Evolutionary conservation across 2,329 filamentous ascomycete genomes (phyloP), one percentile per base, ranked within the genome.

Genomic region (Endoconidiophora laricicola): DNA sequence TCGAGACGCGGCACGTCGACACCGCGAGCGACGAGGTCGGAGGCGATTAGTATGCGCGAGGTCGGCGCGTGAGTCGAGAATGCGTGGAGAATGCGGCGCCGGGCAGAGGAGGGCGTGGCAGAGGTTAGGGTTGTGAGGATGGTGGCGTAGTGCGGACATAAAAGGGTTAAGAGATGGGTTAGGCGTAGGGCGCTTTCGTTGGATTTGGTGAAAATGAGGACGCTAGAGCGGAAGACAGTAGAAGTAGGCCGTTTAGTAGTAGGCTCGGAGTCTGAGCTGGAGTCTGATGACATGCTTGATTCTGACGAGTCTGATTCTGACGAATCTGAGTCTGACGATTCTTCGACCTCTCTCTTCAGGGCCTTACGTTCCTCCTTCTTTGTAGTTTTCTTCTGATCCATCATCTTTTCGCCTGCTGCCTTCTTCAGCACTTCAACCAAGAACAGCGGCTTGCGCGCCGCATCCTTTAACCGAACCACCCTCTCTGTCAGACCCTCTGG

Each of bases 1-100:
- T 80, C 79, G 44, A 96, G 74, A 44, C 76, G 73, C 1, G 78
- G 76, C 10, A 94, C 72, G 63, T 96, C 90, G 23, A 96, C 78
- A 58, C 90, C 91, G 55, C 90, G 83, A 2, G 87, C 86, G 1
- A 91, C 86, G n/a, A 93, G 81, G 61, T 96, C 90, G 0, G 91
- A 94, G 1, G 88, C 87, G 43, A 96, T 81, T 41, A 96, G 76
- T 44, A 94, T 78, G 5, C 79, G 79, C 23, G 84, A 64, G 52
- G 76, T 77, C 2, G 73, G 69, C 58, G 86, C 85, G 2, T 73
- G 70, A 52, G 75, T 75, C 3, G 72, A 66, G 62, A 90, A 88
- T n/a, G 74, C 72, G 23, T 72, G 71, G 22, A 88, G 69, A 0
- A 81, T 78, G 58, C 78, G 79, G 53, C 77, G 75, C 14, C 83